A percentile compares a stretch with the other conserved stretches of the same genome.
These are phyloP conservation scores for Aspergillus sclerotialis DNA, from an alignment of 2,329 filamentous ascomycete genomes.

Conservation along the genomic window DNA sequence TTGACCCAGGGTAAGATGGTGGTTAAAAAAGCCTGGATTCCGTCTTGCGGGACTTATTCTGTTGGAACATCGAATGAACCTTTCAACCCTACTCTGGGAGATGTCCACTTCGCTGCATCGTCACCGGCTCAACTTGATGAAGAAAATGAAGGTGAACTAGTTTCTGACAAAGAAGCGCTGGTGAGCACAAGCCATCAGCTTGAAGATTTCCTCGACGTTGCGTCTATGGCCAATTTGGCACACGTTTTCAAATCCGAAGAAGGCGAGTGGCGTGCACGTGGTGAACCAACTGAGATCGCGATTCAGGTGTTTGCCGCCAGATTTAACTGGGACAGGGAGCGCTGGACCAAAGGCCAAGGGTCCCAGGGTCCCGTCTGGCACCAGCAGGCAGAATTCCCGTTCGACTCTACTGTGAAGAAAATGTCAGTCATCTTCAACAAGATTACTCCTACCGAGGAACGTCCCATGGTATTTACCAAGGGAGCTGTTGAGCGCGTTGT, in stretches of 20 bases:
- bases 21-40: slow-evolving; percentile 50
- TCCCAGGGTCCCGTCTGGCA: slow-evolving; percentile 44
- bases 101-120: slow-evolving; percentile 31
- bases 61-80: slow-evolving; percentile 48
- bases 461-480: slow-evolving; percentile 23
- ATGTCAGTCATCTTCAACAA: slow-evolving; percentile 60
- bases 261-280: slow-evolving; percentile 52
- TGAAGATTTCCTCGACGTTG: slow-evolving; percentile 51
- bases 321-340: slow-evolving; percentile 54
- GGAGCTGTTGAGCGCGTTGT: slow-evolving; percentile 59
- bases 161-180: slow-evolving; percentile 21
- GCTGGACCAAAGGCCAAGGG: slow-evolving; percentile 41
- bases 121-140: slow-evolving; percentile 18
- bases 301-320: slow-evolving; percentile 64
- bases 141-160: slow-evolving; percentile 15
- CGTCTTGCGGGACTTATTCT: slow-evolving; percentile 48
- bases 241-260: slow-evolving; percentile 50
- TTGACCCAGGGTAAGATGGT: slow-evolving; percentile 57
- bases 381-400: slow-evolving; percentile 59
- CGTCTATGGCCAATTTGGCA: slow-evolving; percentile 57
- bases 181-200: slow-evolving; percentile 40
- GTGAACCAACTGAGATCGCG: slow-evolving; percentile 63
- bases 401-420: slow-evolving; percentile 65
- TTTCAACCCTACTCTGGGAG: slow-evolving; percentile 48
- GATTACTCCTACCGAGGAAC: slow-evolving; percentile 11